phyloP scores from a whole-genome alignment of 192 early-diverging fungal species.

The Coemansia sp. region DNA sequence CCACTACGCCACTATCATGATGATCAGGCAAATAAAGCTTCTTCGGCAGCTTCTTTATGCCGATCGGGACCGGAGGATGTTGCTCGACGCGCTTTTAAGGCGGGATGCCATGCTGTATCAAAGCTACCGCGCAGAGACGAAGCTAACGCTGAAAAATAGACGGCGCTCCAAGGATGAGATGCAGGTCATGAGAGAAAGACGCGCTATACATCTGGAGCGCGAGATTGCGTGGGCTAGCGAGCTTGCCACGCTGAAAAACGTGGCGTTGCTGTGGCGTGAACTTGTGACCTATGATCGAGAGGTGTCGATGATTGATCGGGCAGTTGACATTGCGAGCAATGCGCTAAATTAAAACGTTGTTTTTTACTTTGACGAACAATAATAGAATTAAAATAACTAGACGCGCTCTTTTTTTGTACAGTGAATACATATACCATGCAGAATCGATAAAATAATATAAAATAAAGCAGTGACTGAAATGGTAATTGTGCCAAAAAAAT shows the following conservation, averaged over 20 bases:
- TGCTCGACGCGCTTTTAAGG: constrained; percentile 27
- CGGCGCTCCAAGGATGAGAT: constrained; percentile 18
- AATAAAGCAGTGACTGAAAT: constrained; percentile 3
- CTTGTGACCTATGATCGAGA: not conserved
- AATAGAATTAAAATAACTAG: not conserved
- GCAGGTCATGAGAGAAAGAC: constrained; percentile 37
- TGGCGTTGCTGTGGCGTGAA: constrained; percentile 17
- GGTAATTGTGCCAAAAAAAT: too few relatives aligned
- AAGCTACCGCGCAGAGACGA: constrained; percentile 3
- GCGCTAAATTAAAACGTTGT: not conserved
- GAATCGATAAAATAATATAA: constrained; percentile 9
- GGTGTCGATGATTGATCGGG: not conserved
- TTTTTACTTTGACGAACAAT: not conserved
- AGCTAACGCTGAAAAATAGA: not conserved
- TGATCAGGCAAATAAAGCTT: constrained; percentile 16
- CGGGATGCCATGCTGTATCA: constrained; percentile 6
- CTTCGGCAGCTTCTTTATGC: constrained; percentile 15
- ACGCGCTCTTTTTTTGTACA: too few relatives aligned
- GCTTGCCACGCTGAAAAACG: constrained; percentile 15
- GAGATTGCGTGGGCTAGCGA: constrained; percentile 35
- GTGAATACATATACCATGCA: not conserved
- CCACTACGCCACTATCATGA: constrained; percentile 14
- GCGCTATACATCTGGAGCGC: constrained; percentile 29
- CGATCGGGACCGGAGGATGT: constrained; percentile 32
- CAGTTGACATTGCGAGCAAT: not conserved